Conservation (phyloP, 1,284 basidiomycete genomes). For the Cryptococcus sp. region DNA sequence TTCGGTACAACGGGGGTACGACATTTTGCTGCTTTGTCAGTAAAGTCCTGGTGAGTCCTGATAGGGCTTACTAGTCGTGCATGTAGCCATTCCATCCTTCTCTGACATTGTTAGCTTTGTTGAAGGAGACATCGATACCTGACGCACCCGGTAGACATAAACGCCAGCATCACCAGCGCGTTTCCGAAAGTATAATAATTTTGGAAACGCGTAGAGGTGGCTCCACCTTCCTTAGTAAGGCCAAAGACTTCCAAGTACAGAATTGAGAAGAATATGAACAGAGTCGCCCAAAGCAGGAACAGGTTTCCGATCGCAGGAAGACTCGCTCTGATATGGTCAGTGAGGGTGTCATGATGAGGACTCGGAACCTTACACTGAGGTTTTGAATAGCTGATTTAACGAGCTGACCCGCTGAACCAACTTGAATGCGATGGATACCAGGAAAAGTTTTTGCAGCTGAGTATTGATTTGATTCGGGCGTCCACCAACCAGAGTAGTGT, state of each 20-base stretch:
- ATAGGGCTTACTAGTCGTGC: constrained; percentile 75
- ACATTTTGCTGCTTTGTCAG: constrained; percentile 56
- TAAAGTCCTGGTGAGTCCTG: background rate
- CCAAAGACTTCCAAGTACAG: constrained; percentile 90
- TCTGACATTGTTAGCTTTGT: constrained; percentile 49
- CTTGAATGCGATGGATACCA: constrained; percentile 90
- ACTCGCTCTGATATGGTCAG: constrained; percentile 59
- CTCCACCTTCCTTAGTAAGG: constrained; percentile 75
- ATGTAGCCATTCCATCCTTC: constrained; percentile 94
- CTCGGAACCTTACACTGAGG: constrained; percentile 67
- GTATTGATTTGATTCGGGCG: constrained; percentile 33
- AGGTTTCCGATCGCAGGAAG: constrained; percentile 82
- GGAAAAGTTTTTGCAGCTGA: constrained; percentile 90
- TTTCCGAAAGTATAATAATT: constrained; percentile 81
- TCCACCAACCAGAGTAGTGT: constrained; percentile 33
- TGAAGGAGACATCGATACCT: background rate
- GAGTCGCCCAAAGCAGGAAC: constrained; percentile 80
- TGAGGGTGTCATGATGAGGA: background rate
- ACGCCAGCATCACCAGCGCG: constrained; percentile 74
- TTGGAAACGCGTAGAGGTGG: constrained; percentile 63
- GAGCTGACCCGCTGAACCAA: constrained; percentile 84
- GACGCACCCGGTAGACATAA: constrained; percentile 53
- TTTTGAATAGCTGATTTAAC: constrained; percentile 95
- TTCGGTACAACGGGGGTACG: constrained; percentile 75
- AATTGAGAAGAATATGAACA: constrained; percentile 91